Evolutionary conservation across 495 filamentous ascomycete genomes (phyloP).

Genomic region (Aspergillus sclerotiicarbonarius): DNA sequence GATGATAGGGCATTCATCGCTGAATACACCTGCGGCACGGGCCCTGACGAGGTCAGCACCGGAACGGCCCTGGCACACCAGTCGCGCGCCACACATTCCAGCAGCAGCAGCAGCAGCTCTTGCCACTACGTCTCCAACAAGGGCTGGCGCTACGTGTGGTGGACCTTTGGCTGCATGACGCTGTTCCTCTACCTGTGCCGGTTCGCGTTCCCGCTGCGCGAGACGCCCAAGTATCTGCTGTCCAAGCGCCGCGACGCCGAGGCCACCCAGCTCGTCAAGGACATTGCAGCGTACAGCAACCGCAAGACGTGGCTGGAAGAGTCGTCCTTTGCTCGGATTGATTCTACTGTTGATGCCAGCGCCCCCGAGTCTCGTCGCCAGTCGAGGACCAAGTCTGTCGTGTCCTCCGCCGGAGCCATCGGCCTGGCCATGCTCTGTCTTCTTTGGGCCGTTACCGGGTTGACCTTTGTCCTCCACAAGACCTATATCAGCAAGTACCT

Average conservation of each 20-base stretch:
- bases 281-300: constrained; percentile 24
- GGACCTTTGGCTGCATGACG: constrained; percentile 30
- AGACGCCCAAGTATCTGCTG: constrained; percentile 27
- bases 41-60: constrained; percentile 24
- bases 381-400: constrained; percentile 7
- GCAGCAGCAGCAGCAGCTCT: constrained; percentile 14
- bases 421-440: constrained; percentile 12
- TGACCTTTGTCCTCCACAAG: constrained; percentile 20
- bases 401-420: constrained; percentile 4
- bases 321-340: constrained; percentile 22
- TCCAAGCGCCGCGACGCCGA: constrained; percentile 23
- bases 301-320: constrained; percentile 26
- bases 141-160: constrained; percentile 29
- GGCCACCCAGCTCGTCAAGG: constrained; percentile 23
- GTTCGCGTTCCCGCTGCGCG: constrained; percentile 56
- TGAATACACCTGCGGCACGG: constrained; percentile 37
- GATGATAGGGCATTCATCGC: constrained; percentile 22
- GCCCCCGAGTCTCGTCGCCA: constrained; percentile 10
- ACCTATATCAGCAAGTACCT: constrained; percentile 31
- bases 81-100: constrained; percentile 2
- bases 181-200: constrained; percentile 27
- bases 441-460: constrained; percentile 17
- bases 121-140: constrained; percentile 35
- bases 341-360: constrained; percentile 17
- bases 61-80: constrained; percentile 10